Evolutionary conservation across 345 rosid species (phyloP).

Genomic region (Syzygium aqueum): DNA sequence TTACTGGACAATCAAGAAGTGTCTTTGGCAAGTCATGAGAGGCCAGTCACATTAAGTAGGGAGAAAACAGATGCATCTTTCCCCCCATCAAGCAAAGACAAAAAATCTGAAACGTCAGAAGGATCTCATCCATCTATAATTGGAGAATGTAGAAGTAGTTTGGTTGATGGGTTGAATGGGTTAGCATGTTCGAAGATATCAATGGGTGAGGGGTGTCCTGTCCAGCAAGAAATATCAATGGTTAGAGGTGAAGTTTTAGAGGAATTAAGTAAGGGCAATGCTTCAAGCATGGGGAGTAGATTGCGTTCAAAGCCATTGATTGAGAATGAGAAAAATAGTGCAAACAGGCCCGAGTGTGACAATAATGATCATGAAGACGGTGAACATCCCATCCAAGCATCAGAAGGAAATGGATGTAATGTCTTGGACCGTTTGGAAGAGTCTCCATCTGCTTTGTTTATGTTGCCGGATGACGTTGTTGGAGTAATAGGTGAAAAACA

Average conservation of each 20-base stretch:
- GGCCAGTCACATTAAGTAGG: constrained; percentile 5
- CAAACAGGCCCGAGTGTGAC: constrained; percentile 15
- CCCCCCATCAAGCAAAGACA: constrained; percentile 9
- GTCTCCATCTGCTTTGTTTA: constrained; percentile 22
- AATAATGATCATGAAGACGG: constrained; percentile 5
- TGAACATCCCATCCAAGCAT: constrained; percentile 11
- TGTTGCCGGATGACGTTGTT: constrained; percentile 52
- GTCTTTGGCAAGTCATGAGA: constrained; percentile 8
- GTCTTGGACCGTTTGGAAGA: constrained; percentile 14
- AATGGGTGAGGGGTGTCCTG: constrained; percentile 5
- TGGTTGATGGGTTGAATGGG: not conserved
- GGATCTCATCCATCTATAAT: constrained; percentile 17
- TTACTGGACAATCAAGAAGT: constrained; percentile 1
- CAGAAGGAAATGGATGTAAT: not conserved
- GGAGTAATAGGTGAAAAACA: constrained; percentile 56
- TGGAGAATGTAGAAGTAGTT: constrained; percentile 18
- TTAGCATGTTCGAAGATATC: not conserved
- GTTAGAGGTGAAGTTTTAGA: constrained; percentile 19
- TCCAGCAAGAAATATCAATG: constrained; percentile 8
- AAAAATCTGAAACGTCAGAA: constrained; percentile 12
- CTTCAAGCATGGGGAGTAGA: not conserved
- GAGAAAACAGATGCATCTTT: constrained; percentile 13
- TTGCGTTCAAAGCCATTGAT: constrained; percentile 4
- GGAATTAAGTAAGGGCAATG: not conserved
- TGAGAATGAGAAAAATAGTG: constrained; percentile 18